Evolutionary conservation across 345 rosid genomes (phyloP).

Genomic region (Cardiospermum halicacabum): DNA sequence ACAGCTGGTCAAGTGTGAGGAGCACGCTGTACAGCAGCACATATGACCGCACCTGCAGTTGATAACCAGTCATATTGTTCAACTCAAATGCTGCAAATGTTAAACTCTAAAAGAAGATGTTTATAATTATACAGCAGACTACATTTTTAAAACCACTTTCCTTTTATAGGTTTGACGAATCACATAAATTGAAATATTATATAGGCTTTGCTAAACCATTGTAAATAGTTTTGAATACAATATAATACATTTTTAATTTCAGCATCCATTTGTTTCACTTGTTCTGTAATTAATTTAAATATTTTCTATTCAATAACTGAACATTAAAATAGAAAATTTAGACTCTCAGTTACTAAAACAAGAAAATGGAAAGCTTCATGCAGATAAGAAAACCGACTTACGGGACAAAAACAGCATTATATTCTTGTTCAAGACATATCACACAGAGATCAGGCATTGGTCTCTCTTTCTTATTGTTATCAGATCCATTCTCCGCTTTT

Average conservation of each 20-base stretch:
- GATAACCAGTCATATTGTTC: neutral
- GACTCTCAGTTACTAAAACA: neutral
- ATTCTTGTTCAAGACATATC: slow-evolving; percentile 93
- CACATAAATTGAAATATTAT: neutral
- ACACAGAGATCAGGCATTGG: slow-evolving; percentile 82
- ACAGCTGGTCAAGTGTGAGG: slow-evolving; percentile 62
- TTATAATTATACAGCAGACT: neutral
- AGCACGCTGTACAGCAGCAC: slow-evolving; percentile 87
- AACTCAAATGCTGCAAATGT: neutral
- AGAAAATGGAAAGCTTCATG: neutral
- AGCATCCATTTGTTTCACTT: neutral
- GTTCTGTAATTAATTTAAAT: neutral
- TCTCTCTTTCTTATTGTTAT: slow-evolving; percentile 46
- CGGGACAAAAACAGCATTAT: slow-evolving; percentile 87
- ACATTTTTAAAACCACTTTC: neutral
- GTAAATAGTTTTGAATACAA: neutral
- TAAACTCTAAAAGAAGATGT: neutral
- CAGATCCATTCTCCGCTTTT: slow-evolving; percentile 41
- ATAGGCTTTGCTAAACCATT: neutral
- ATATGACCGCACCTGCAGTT: slow-evolving; percentile 88
- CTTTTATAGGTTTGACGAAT: neutral
- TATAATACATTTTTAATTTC: neutral
- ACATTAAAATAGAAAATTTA: neutral
- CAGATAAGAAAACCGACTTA: slow-evolving; percentile 36
- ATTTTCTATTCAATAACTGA: too few species aligned